These are phyloP conservation scores for Nepenthes mirabilis DNA, from an alignment of 148 eudicot species.

Conservation along the genomic window DNA sequence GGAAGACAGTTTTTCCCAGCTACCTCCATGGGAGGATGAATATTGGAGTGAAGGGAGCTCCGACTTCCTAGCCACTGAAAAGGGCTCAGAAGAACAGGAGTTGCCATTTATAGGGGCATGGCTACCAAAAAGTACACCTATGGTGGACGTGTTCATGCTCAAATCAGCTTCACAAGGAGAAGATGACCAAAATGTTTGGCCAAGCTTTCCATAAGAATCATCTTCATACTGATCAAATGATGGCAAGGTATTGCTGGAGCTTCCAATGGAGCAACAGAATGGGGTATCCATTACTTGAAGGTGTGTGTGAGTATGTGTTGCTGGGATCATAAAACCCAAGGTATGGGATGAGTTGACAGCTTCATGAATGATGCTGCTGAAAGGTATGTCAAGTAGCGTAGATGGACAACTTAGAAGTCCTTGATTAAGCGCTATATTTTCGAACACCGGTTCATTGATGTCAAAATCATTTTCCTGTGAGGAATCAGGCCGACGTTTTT, in stretches of 20 bases:
- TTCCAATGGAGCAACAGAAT: constrained; percentile 15
- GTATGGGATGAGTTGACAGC: constrained; percentile 18
- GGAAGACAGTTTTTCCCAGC: constrained; percentile 27
- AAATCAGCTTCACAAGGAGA: constrained; percentile 28
- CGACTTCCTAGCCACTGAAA: constrained; percentile 56
- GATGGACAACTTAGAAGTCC: constrained; percentile 18
- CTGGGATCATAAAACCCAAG: constrained; percentile 19
- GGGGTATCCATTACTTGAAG: constrained; percentile 33
- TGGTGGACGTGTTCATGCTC: constrained; percentile 17
- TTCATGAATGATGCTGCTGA: constrained; percentile 21
- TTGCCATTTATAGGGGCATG: constrained; percentile 71
- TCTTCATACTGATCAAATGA: constrained; percentile 24
- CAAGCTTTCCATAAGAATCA: constrained; percentile 16
- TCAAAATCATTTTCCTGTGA: constrained; percentile 22
- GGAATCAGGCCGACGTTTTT: constrained; percentile 22
- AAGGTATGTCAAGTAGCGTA: constrained; percentile 23
- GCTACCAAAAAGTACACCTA: constrained; percentile 39
- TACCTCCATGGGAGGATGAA: constrained; percentile 34
- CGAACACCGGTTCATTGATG: constrained; percentile 43
- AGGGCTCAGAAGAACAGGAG: constrained; percentile 52
- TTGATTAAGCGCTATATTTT: constrained; percentile 32
- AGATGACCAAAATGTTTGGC: constrained; percentile 25
- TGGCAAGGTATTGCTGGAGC: constrained; percentile 15
- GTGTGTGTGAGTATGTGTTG: constrained; percentile 44
- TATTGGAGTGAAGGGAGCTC: constrained; percentile 99